Base-by-base conservation (phyloP, 805 yeast genomes). In the Groenewaldozyma salmanticensis region DNA sequence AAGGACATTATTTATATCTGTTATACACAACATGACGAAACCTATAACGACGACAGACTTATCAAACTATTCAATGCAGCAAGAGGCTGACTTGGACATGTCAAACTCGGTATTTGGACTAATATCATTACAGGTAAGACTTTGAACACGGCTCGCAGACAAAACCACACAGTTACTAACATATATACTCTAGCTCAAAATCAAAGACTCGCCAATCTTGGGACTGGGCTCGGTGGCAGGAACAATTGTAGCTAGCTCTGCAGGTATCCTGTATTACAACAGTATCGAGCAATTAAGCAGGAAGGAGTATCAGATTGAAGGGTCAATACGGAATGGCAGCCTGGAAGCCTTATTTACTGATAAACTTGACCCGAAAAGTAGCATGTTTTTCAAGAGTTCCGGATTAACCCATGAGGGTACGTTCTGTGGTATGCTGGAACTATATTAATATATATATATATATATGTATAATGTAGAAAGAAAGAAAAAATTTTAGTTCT, bases 181-280 rank as follows among this genome's bases (percentile, higher is more conserved):
- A n/a, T n/a, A n/a, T n/a, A n/a, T n/a, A 9, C 29, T 24, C 9
- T 15, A 37, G 47, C 27, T 51, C 15, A 37, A 27, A 15, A 29
- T 43, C 16, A 18, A 18, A 13, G 47, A 39, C 18, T 35, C 45
- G 9, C 53, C 52, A 27, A 49, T 51, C 24, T n/a, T 44, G 17
- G 58, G 50, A 16, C 43, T 31, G 20, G 55, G 57, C 21, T 39
- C 55, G 15, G 22, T 52, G 38, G 38, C 45, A 27, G 43, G 46
- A 35, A 31, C 38, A 16, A 16, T 24, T 7, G 13, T 24, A 24
- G 11, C 11, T 24, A 24, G 13, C 13, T 9, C 11, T 24, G 7
- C 29, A 4, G 58, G 58, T n/a, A 42, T 43, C n/a, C 38, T 53
- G 21, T 42, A 45, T 33, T 53, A 44, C 38, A 45, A 48, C 31